Base-by-base conservation (phyloP, 768 basidiomycete species). In the Auricularia heimuer region DNA sequence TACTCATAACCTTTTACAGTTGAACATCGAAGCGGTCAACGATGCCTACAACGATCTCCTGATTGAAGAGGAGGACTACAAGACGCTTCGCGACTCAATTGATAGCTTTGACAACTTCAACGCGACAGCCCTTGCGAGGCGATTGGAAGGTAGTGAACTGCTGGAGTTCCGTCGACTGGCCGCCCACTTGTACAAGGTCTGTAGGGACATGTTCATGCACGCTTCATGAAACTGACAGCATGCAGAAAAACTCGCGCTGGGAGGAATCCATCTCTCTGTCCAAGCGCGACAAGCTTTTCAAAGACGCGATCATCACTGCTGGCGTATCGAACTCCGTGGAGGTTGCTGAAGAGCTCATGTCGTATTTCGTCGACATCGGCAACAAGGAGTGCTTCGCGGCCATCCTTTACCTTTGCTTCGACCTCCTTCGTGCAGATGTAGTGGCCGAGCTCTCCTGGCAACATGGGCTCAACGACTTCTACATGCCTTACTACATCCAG, bases 41-140 rank as follows among this genome's bases (percentile, higher is more conserved):
- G 94, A 97, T 69, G 95, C 96, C 7, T 98, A 97, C 79, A 98
- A 98, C 71, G 91, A 94, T 71, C 80, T 99, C n/a, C 82, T 98
- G 54, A 98, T 99, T 66, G 97, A 99, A 75, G 97, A 99, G 75
- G 97, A 99, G 77, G 96, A 99, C 73, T 93, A 95, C 81, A 94
- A 96, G 76, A 98, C 96, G 0, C 84, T 99, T 7, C 90, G 96
- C 8, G 97, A 97, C 75, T 95, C 93, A 10, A 95, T 98, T 63
- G 96, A 98, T 77, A 94, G 94, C 74, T 95, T 97, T 72, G 94
- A 98, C 77, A 98, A 97, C 77, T 99, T 97, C 79, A 92, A 98
- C 77, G 93, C 91, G 70, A 86, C 93, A 66, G 82, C 79, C 36
- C 85, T 99, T 37, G 95, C 96, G 1, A 83, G 84, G 70, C 85